Evolutionary conservation across 768 basidiomycete genomes (phyloP), one percentile per base, ranked within the genome.

Genomic region (Trametopsis cervina): DNA sequence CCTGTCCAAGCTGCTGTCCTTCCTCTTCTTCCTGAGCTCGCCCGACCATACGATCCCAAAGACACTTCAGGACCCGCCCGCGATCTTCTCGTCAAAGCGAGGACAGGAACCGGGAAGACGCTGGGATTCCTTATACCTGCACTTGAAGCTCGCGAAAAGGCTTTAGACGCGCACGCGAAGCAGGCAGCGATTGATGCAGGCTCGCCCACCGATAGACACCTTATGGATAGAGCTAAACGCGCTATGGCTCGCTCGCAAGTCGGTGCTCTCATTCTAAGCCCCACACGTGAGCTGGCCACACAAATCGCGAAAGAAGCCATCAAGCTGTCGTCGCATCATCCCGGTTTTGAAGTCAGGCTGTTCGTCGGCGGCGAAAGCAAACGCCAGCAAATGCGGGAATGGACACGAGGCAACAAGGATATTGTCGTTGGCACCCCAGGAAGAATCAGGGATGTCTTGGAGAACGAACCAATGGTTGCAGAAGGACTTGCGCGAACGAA

Each of bases 401-500:
- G 81, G 78, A 69, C 66, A 57, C 61, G 66, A 15, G 76, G 78
- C 2, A 65, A 81, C 36, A 77, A 80, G 52, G 92, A 96, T 60
- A 78, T 95, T 43, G 80, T 95, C 38, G 89, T 96, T 26, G 83
- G 82, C 0, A 97, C 93, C 0, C 90, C 93, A n/a, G 93, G 93
- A 39, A 77, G 93, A 18, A 64, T 96, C 44, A 72, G 79, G 49
- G 92, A 95, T 63, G 55, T 90, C 36, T 59, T 95, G 44, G 65
- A 75, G 47, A 74, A 68, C 39, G 81, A 83, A 46, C 71, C 74
- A 0, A 72, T 72, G 2, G 73, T 93, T 9, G 66, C 66, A 17
- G 68, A 70, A 2, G 75, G 73, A 2, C 57, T 94, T 20, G 61
- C 65, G 18, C 67, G 73, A 15, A 75, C 84, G 2, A 72, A 81